Percentiles rank a stretch among this genome's conserved stretches.
Evolutionary conservation across 1,284 basidiomycete genomes (phyloP).

Genomic region (Vanrija sp.): DNA sequence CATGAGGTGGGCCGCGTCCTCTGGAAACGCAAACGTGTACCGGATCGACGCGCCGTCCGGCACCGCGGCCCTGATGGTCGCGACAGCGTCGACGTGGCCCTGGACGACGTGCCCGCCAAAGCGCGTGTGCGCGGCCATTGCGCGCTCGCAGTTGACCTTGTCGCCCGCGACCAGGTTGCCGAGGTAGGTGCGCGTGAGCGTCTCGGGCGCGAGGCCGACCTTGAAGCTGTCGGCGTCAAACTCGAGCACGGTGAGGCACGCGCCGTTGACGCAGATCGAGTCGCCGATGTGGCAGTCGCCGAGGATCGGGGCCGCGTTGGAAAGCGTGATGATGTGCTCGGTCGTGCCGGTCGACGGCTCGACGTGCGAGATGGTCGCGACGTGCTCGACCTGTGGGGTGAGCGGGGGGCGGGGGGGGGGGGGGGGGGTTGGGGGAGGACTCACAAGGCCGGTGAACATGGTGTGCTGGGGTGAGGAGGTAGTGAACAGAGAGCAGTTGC

Average conservation of each 20-base stretch:
- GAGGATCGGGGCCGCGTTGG: conserved; percentile 68
- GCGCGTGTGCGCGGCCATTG: conserved; percentile 84
- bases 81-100: conserved; percentile 92
- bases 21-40: conserved; percentile 69
- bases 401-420: background rate
- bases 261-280: conserved; percentile 82
- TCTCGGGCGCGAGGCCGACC: conserved; percentile 94
- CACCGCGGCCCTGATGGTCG: conserved; percentile 61
- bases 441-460: conserved; percentile 49
- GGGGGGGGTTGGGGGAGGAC: background rate
- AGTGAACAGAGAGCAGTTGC: background rate
- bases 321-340: conserved; percentile 67
- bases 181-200: conserved; percentile 82
- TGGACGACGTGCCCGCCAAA: conserved; percentile 99
- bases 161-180: conserved; percentile 76
- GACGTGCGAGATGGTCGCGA: conserved; percentile 38
- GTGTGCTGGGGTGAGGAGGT: background rate
- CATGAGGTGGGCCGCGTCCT: conserved; percentile 61
- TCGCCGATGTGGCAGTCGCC: conserved; percentile 91
- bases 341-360: conserved; percentile 46
- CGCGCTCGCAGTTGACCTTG: conserved; percentile 87
- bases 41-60: conserved; percentile 85
- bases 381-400: conserved; percentile 45
- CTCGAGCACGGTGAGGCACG: conserved; percentile 83
- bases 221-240: conserved; percentile 75